Evolutionary conservation across 169 alveolate species (phyloP), one percentile per base, ranked within the genome.

Genomic region (Fabrea salina): DNA sequence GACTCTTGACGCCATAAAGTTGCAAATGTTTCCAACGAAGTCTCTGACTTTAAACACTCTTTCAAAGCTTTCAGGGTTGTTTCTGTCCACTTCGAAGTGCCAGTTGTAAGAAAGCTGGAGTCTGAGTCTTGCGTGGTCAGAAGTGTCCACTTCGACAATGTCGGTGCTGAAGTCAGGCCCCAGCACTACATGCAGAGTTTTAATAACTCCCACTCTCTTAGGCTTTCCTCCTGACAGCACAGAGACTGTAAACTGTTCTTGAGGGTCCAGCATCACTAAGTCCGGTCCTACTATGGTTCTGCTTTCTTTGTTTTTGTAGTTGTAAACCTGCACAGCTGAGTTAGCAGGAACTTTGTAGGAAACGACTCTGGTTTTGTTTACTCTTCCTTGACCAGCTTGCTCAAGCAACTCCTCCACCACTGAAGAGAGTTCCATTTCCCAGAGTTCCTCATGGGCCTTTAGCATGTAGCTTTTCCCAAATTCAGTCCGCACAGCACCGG

Each of bases 91-190:
- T 27, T 71, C 33, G 79, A 89, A 85, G 32, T 51, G 37, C 94
- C 94, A 89, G 54, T 83, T 85, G 68, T 89, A 89, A 4, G 91
- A 82, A n/a, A 89, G 86, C 39, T 83, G 70, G 3, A 89, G 78
- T 30, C 75, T 66, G 3, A 89, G 82, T 8, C 82, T 74, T 40
- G 92, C 91, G 59, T 89, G 94, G 61, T 89, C 92, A 13, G 88
- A 68, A 27, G 91, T 89, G 25, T 85, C 94, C 22, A 89, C 94
- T 25, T 80, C 58, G 67, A 89, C 77, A 30, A 79, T 70, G 75
- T 89, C 94, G 50, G 92, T 81, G 67, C 86, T 79, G 87, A 89
- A 89, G 61, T 85, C 94, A 37, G 94, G 94, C 25, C 94, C 94
- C 37, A 89, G 76, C 44, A 54, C 61, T 41, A 89, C 57, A 74